phyloP scores from a whole-genome alignment of 139 green algal species.

The Auxenochlorella protothecoides region DNA sequence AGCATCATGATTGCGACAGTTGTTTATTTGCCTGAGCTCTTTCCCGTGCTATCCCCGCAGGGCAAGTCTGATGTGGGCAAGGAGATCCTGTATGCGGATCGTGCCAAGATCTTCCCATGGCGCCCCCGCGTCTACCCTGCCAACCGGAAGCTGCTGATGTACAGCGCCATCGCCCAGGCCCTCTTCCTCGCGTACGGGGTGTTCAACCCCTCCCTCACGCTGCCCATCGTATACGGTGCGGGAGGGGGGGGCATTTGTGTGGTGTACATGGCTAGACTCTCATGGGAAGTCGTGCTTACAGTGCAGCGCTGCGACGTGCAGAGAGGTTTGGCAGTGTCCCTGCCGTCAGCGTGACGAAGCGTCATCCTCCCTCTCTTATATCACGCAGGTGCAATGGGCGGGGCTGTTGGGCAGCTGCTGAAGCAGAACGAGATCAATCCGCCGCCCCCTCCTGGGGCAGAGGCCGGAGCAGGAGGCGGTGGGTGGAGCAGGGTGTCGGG shows the following conservation, averaged over 20 bases:
- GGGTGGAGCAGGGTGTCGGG: too few relatives aligned
- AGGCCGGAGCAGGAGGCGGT: too few relatives aligned
- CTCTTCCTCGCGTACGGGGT: slow-evolving; percentile 32
- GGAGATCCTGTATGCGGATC: slow-evolving; percentile 45
- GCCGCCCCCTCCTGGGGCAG: slow-evolving; percentile 6
- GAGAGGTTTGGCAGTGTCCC: too few relatives aligned
- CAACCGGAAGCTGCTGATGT: slow-evolving; percentile 26
- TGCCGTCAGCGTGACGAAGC: too few relatives aligned
- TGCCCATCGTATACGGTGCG: too few relatives aligned
- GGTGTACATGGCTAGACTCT: too few relatives aligned
- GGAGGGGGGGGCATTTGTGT: too few relatives aligned
- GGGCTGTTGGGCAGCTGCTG: slow-evolving; percentile 16
- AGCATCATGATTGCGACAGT: too few relatives aligned
- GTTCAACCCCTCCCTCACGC: slow-evolving; percentile 1
- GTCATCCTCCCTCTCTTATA: too few relatives aligned
- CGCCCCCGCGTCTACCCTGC: slow-evolving; percentile 31
- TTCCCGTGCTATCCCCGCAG: slow-evolving; percentile 1
- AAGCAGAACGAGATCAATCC: slow-evolving; percentile 46
- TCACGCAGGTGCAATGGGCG: background rate
- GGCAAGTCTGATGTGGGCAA: slow-evolving; percentile 32
- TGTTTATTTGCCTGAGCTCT: too few relatives aligned
- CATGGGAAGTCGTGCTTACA: too few relatives aligned
- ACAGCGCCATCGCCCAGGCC: slow-evolving; percentile 17
- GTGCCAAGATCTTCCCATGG: slow-evolving; percentile 43
- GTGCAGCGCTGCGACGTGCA: too few relatives aligned